Percentiles rank a stretch among this genome's conserved stretches.
These are phyloP conservation scores for Thermothielavioides terrestris DNA, from an alignment of 495 filamentous ascomycete genomes.

Conservation along the genomic window DNA sequence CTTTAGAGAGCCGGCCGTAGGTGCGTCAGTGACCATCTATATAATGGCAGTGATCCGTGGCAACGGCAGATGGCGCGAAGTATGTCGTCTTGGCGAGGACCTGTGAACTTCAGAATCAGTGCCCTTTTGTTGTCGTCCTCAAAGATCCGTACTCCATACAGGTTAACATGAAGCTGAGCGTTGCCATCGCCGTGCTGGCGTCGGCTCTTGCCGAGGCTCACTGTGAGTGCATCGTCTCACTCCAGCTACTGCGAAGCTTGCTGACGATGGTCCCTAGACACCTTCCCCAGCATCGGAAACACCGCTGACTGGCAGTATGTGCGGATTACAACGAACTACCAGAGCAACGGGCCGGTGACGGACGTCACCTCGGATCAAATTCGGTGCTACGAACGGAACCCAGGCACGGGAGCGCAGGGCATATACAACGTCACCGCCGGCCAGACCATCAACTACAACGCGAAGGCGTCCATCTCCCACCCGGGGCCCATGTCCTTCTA, in stretches of 20 bases:
- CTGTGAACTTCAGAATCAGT: neutral
- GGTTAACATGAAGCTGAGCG: constrained; percentile 30
- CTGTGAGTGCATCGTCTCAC: constrained; percentile 18
- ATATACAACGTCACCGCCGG: constrained; percentile 41
- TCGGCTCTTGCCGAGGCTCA: constrained; percentile 33
- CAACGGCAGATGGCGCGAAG: neutral
- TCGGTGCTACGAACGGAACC: constrained; percentile 41
- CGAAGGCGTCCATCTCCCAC: constrained; percentile 39
- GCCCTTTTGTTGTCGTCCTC: neutral
- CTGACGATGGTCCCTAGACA: constrained; percentile 18
- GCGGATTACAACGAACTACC: constrained; percentile 41
- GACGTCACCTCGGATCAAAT: constrained; percentile 40
- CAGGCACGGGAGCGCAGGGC: constrained; percentile 30
- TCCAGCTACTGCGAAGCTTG: neutral
- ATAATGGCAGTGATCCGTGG: neutral
- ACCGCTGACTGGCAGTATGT: constrained; percentile 42
- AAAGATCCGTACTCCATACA: too few species aligned
- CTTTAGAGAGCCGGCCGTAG: neutral
- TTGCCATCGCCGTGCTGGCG: constrained; percentile 26
- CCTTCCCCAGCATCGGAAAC: constrained; percentile 24
- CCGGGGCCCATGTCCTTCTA: constrained; percentile 45
- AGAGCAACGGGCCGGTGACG: constrained; percentile 45
- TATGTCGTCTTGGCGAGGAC: neutral
- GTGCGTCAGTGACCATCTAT: neutral
- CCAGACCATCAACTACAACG: constrained; percentile 35